Base-by-base conservation (phyloP, 1,284 basidiomycete genomes). In the Ustilago nuda region DNA sequence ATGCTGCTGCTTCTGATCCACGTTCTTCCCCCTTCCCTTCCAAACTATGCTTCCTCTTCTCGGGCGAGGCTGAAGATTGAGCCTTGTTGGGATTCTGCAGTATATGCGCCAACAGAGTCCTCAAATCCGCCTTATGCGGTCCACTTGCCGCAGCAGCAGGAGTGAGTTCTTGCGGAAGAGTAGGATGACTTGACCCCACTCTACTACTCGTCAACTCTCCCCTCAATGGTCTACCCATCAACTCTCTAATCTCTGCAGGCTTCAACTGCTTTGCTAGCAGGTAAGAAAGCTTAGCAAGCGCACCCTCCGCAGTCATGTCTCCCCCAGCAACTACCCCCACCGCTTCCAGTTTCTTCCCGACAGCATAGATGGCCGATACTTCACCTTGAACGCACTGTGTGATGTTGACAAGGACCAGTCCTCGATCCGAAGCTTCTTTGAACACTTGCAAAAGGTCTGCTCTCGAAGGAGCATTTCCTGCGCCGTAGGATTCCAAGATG, bases 241-340 rank as follows among this genome's bases (percentile, higher is more conserved):
- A 88, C 56, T 90, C 88, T 62, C 93, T 90, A 61, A 96, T 90
- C 86, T 94, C 90, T 17, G 87, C 84, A 0, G 89, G 83, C 1
- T 90, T 88, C 2, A 96, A 88, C 77, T 94, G 92, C 0, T 97
- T 96, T 6, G 92, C 93, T 36, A 97, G 89, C 8, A 97, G 89
- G 80, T 97, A 97, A 52, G 92, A 90, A 9, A 97, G 89, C 87
- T 97, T 97, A 12, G 93, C 90, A 37, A 96, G 89, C 8, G 94
- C 94, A 75, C 93, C 93, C 92, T 97, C 94, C 13, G 94, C 93
- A 1, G 95, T 96, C 94, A 97, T 96, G 85, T 97, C 94, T 12
- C 76, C 78, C 3, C 81, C 81, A 2, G 80, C 78, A 4, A 82
- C 81, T 30, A 82, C 81, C 2, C 79, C 79, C 2, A 83, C 81